Percentiles rank a stretch among this genome's conserved stretches.
Evolutionary conservation across 352 stramenopile genomes (phyloP).

Genomic region (Aphanomyces astaci): DNA sequence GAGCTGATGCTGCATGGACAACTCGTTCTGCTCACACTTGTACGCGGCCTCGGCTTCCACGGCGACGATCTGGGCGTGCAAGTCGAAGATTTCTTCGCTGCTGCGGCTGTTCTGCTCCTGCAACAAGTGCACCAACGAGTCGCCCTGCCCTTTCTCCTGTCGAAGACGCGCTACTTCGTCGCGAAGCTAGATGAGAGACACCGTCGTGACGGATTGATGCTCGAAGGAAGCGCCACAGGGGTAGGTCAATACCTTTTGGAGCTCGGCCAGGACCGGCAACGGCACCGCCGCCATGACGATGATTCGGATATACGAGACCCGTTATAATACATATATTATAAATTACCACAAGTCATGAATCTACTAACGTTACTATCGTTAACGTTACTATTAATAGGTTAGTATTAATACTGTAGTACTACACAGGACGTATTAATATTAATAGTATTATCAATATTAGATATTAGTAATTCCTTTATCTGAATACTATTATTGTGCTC

Average conservation of each 20-base stretch:
- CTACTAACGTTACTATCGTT: no score
- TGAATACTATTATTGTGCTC: no score
- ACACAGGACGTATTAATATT: no score
- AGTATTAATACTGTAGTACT: no score
- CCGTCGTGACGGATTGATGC: background rate
- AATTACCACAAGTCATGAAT: no score
- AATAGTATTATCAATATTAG: no score
- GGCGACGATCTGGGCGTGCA: background rate
- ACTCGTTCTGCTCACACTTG: slow-evolving; percentile 15
- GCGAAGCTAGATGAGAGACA: slow-evolving; percentile 10
- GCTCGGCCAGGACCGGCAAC: background rate
- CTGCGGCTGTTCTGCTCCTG: background rate
- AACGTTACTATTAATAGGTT: no score
- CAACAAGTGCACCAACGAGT: slow-evolving; percentile 3
- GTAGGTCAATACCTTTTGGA: background rate
- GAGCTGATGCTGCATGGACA: slow-evolving; percentile 4
- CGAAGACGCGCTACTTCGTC: slow-evolving; percentile 5
- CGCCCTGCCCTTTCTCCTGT: slow-evolving; percentile 11
- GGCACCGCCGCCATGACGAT: no score
- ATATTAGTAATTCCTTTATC: no score
- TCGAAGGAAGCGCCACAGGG: background rate
- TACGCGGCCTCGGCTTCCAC: slow-evolving; percentile 12
- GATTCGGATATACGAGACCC: no score
- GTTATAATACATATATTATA: no score
- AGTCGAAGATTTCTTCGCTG: slow-evolving; percentile 16